Evolutionary conservation across 2,329 filamentous ascomycete genomes (phyloP).

Genomic region (Pestalotiopsis sp.): DNA sequence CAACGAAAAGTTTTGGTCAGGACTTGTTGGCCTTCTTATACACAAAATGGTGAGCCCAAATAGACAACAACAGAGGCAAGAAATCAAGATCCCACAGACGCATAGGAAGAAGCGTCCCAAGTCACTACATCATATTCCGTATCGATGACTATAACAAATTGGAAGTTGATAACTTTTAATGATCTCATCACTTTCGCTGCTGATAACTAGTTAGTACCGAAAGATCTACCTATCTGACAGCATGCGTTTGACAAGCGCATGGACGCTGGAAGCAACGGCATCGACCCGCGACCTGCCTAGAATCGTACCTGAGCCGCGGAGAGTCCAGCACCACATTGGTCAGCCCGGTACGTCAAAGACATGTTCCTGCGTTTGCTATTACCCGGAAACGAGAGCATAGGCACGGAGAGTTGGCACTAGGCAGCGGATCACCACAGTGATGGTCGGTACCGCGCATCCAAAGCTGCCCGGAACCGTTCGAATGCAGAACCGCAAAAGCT

Average conservation of each 20-base stretch:
- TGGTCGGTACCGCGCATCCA: not conserved
- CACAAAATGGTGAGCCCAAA: not conserved
- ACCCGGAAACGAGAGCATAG: not conserved
- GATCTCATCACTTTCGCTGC: slow-evolving; percentile 7
- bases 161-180: not conserved
- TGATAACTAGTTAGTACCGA: not conserved
- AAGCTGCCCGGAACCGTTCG: not conserved
- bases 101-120: not conserved
- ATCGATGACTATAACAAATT: not conserved
- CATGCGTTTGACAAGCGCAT: not conserved
- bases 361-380: not conserved
- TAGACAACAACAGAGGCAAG: not conserved
- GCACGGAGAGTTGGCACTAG: not conserved
- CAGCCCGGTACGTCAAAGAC: not conserved
- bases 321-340: not conserved
- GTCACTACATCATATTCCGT: not conserved
- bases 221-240: not conserved
- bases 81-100: not conserved
- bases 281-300: not conserved
- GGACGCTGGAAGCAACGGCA: not conserved
- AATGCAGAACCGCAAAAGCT: not conserved
- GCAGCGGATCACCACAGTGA: not conserved
- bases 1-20: not conserved
- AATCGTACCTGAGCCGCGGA: not conserved
- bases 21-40: not conserved